Conservation (phyloP, 768 basidiomycete genomes). For the Infundibulicybe gibba region DNA sequence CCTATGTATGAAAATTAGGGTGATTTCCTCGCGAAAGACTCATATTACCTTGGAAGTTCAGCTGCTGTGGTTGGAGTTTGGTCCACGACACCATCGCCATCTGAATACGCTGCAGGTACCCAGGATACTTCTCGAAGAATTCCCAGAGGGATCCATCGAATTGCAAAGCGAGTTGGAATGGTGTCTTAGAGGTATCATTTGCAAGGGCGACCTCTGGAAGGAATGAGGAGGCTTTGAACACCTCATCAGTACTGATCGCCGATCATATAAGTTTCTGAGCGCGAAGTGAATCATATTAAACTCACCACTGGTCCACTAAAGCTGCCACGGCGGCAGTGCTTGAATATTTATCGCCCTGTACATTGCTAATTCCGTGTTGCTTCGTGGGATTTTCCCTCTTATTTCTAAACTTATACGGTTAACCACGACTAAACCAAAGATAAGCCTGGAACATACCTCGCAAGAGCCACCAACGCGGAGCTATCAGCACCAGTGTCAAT, state of each 20-base stretch:
- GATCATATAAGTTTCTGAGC: background rate
- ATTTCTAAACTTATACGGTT: background rate
- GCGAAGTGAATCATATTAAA: background rate
- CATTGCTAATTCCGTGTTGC: constrained; percentile 2
- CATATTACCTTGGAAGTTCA: constrained; percentile 6
- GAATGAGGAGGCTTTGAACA: constrained; percentile 13
- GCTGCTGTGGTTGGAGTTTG: constrained; percentile 1
- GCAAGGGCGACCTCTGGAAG: constrained; percentile 13
- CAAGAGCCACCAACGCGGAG: constrained; percentile 8
- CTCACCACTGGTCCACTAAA: constrained; percentile 12
- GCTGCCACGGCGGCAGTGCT: constrained; percentile 10
- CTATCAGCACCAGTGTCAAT: constrained; percentile 20
- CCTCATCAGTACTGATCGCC: constrained; percentile 12
- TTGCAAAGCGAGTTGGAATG: constrained; percentile 2
- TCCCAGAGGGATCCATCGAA: constrained; percentile 7
- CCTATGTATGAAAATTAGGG: constrained; percentile 4
- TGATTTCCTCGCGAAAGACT: background rate
- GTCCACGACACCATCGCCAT: constrained; percentile 10
- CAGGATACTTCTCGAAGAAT: constrained; percentile 6
- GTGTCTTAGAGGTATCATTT: constrained; percentile 1
- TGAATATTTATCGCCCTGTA: constrained; percentile 4
- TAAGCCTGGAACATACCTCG: constrained; percentile 7
- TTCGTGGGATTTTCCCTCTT: background rate
- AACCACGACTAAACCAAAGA: too few relatives aligned
- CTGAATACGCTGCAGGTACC: constrained; percentile 4